Percentiles rank a stretch among this genome's conserved stretches.
These are phyloP conservation scores for Cadophora malorum DNA, from an alignment of 2,329 filamentous ascomycete species.

Conservation along the genomic window DNA sequence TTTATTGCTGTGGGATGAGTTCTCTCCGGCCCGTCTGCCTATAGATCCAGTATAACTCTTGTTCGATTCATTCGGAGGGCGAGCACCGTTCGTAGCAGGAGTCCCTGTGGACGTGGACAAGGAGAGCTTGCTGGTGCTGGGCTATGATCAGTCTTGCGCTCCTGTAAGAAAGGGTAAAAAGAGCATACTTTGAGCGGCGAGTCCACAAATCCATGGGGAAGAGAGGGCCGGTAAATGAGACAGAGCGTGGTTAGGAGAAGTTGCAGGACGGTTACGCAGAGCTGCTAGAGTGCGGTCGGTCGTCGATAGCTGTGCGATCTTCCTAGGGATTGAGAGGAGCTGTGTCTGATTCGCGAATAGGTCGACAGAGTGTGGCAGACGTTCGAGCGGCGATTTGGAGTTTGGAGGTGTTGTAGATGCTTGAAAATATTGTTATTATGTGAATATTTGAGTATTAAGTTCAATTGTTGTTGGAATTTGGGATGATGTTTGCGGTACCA, in stretches of 20 bases:
- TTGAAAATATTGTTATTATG: slow-evolving; percentile 25
- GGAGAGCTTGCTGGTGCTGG: slow-evolving; percentile 77
- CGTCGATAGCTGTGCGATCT: slow-evolving; percentile 30
- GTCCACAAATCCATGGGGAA: slow-evolving; percentile 64
- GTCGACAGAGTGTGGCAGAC: slow-evolving; percentile 13
- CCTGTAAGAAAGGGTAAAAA: slow-evolving; percentile 21
- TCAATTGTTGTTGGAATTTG: slow-evolving; percentile 31
- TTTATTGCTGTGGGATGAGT: slow-evolving; percentile 73
- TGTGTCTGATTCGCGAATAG: slow-evolving; percentile 17
- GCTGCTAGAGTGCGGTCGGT: slow-evolving; percentile 27
- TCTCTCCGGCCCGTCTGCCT: slow-evolving; percentile 77
- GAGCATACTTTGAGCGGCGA: slow-evolving; percentile 77
- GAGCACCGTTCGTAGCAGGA: slow-evolving; percentile 52
- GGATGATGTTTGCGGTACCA: slow-evolving; percentile 26
- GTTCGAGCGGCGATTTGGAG: slow-evolving; percentile 3
- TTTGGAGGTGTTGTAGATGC: slow-evolving; percentile 6
- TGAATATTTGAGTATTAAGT: slow-evolving; percentile 25
- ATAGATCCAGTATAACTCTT: slow-evolving; percentile 63
- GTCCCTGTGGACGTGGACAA: slow-evolving; percentile 64
- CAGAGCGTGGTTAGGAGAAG: slow-evolving; percentile 23
- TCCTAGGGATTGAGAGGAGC: slow-evolving; percentile 26
- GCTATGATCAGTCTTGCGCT: slow-evolving; percentile 37
- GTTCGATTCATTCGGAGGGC: slow-evolving; percentile 49
- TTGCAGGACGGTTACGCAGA: slow-evolving; percentile 30
- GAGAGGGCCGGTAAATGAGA: slow-evolving; percentile 27